These are phyloP conservation scores for Geotrichum reessii DNA, from an alignment of 1,139 yeast genomes.

Conservation along the genomic window DNA sequence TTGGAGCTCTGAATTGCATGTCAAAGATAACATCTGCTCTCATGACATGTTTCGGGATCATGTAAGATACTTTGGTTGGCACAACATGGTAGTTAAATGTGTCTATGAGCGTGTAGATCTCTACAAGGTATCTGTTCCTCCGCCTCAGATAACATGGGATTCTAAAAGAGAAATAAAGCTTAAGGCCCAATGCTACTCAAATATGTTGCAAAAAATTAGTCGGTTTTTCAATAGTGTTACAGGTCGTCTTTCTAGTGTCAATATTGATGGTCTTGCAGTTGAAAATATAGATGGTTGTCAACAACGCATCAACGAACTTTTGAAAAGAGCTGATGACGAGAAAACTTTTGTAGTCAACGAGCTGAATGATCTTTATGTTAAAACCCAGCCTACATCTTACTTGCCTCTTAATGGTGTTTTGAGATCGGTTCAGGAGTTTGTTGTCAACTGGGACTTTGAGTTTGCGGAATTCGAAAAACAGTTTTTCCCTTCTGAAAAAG, in stretches of 20 bases:
- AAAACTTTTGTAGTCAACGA: constrained; percentile 42
- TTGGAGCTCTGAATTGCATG: constrained; percentile 53
- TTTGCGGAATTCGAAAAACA: constrained; percentile 75
- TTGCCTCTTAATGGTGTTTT: constrained; percentile 64
- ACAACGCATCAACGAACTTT: constrained; percentile 52
- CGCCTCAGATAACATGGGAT: constrained; percentile 63
- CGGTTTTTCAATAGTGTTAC: constrained; percentile 70
- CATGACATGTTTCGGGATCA: constrained; percentile 81
- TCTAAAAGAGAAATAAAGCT: constrained; percentile 65
- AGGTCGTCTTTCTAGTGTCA: constrained; percentile 67
- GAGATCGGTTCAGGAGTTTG: constrained; percentile 70
- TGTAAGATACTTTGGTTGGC: constrained; percentile 75
- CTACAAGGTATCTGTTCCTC: constrained; percentile 74
- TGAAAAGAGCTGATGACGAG: constrained; percentile 50
- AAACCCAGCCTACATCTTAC: constrained; percentile 59
- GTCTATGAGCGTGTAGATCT: constrained; percentile 72
- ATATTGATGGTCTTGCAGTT: constrained; percentile 65
- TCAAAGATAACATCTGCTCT: constrained; percentile 54
- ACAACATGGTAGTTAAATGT: constrained; percentile 71
- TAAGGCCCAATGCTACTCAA: constrained; percentile 58
- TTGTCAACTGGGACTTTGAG: constrained; percentile 83
- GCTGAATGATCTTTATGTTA: constrained; percentile 50
- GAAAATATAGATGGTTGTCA: constrained; percentile 70
- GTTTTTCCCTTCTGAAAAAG: constrained; percentile 87
- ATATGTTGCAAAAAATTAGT: constrained; percentile 49